Base-by-base conservation (phyloP, 1,139 yeast species). In the Hansenula sp. region DNA sequence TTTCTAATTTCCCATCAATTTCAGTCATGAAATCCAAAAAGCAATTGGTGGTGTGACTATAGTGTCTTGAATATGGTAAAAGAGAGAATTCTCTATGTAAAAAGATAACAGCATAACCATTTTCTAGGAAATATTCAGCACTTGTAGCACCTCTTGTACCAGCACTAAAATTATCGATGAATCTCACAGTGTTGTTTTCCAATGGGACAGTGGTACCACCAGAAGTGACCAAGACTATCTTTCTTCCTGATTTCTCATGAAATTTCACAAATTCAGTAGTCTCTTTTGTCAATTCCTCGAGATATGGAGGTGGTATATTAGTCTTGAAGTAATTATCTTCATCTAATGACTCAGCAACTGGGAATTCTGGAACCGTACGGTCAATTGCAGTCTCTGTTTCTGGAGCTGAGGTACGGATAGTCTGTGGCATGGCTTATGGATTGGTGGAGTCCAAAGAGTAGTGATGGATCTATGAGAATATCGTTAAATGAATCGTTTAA, bases 181-280 rank as follows among this genome's bases (percentile, higher is more conserved):
- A 92, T 43, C 99, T 66, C 14, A 92, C 98, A 0, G 98, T 94
- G 57, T 94, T 92, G 63, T 89, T 89, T 56, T 92, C 99, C 50
- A 92, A 68, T 0, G 99, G 99, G 0, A 94, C 99, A 0, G 97
- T 90, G 1, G 98, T 92, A 27, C 98, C 99, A n/a, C 99, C 99
- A 11, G 92, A 81, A 0, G 97, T 92, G 4, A 92, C 94, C 42
- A 92, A 65, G 0, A 81, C 97, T 18, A 92, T 75, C 41, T 75
- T 74, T 4, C 70, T 65, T 27, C 47, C 16, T 7, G 27, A 6
- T n/a, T 66, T 54, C 9, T 61, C 55, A 16, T 66, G 71, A 60
- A 50, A 64, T 18, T 71, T 62, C 33, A 89, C 73, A 57, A 92
- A 90, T 3, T 71, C 71, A 6, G 66, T 57, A 11, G 86, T 79